Conservation (phyloP, 805 yeast genomes). For the Cyberlindnera euphorbiiphila region DNA sequence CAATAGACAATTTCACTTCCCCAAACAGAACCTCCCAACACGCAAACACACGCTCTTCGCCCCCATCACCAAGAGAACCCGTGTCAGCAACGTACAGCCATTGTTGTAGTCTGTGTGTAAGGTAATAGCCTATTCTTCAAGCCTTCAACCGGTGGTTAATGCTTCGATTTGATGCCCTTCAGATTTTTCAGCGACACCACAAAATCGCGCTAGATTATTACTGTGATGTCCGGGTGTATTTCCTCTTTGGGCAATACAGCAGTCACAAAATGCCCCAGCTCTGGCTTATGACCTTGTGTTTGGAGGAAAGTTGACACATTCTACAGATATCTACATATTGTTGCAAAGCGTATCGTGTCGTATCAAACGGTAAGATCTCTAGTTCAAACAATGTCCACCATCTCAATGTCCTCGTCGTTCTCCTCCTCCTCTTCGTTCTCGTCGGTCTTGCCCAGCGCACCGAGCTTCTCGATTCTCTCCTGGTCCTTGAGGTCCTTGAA, state of each 20-base stretch:
- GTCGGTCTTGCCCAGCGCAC: constrained; percentile 39
- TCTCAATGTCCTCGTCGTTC: constrained; percentile 65
- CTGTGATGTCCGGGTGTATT: constrained; percentile 3
- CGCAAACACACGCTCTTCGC: no score
- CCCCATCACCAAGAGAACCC: background rate
- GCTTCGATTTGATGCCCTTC: constrained; percentile 3
- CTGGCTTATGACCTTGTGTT: constrained; percentile 1
- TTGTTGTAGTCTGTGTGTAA: constrained; percentile 9
- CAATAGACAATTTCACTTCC: no score
- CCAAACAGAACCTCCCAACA: no score
- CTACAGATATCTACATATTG: background rate
- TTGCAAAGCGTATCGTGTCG: no score
- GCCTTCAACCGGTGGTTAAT: background rate
- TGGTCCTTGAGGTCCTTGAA: constrained; percentile 76
- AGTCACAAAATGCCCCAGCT: constrained; percentile 11
- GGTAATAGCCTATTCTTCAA: background rate
- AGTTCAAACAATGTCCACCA: constrained; percentile 70
- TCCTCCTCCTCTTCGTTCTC: constrained; percentile 51
- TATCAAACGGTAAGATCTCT: no score
- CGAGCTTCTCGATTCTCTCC: constrained; percentile 65
- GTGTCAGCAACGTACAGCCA: constrained; percentile 11
- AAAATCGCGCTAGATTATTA: no score
- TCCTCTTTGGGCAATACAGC: background rate
- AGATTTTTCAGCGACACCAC: constrained; percentile 13
- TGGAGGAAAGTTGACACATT: constrained; percentile 12